Base-by-base conservation (phyloP, 148 eudicot genomes). In the Pouteria glomerata region DNA sequence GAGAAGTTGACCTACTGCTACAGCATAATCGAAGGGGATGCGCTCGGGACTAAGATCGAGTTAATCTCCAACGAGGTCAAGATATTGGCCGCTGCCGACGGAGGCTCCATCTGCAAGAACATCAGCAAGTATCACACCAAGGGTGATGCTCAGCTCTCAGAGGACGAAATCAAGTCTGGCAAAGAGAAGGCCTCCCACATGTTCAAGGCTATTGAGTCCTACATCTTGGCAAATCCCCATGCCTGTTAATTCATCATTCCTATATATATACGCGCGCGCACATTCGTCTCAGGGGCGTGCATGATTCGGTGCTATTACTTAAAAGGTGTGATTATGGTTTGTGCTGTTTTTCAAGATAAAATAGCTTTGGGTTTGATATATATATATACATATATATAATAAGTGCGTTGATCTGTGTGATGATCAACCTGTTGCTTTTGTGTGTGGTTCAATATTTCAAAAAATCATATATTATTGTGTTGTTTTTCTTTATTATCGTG, bases 181-280 rank as follows among this genome's bases (percentile, higher is more conserved):
- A 31, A 66, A 23, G 70, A 66, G 19, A 41, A 66, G 8, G 15
- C 35, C 55, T 23, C 56, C 5, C 12, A 1, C 10, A 24, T 66
- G 21, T 66, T 66, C 55, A 66, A 47, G 56, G 70, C n/a, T n/a
- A n/a, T n/a, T n/a, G n/a, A n/a, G n/a, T n/a, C n/a, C n/a, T n/a
- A n/a, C n/a, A n/a, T n/a, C 70, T 7, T 37, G 51, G 64, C 64
- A 7, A 57, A 70, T 42, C 65, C 57, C 37, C 70, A 44, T 29
- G 79, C 65, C 70, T 62, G 31, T 57, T 24, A 19, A 11, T 35
- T 33, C 16, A 26, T 4, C 1, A 0, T 59, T 13, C 19, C 41
- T 2, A 15, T 1, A 3, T 3, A 6, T 15, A 3, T 3, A 3
- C 6, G 1, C 12, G 12, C 6, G 12, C 6, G 3, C 7, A 15